phyloP scores from a whole-genome alignment of 1,284 basidiomycete species.

The Tylopilus orsonianus region DNA sequence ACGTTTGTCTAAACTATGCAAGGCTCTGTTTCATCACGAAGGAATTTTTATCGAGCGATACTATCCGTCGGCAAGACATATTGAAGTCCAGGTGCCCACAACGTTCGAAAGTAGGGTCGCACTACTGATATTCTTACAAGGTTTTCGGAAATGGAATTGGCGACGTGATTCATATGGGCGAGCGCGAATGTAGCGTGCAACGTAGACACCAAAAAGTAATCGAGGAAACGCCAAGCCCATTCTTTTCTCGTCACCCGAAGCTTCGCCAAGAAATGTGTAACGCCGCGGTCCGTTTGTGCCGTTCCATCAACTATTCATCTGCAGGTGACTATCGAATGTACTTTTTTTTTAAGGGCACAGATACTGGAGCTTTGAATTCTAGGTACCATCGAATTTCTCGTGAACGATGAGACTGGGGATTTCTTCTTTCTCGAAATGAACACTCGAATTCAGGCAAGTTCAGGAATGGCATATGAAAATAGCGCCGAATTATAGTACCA shows the following conservation, averaged over 20 bases:
- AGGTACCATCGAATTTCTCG: slow-evolving; percentile 71
- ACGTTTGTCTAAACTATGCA: slow-evolving; percentile 1
- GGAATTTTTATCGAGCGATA: slow-evolving; percentile 67
- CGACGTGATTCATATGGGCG: slow-evolving; percentile 63
- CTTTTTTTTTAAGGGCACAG: background rate
- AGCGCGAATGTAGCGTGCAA: slow-evolving; percentile 72
- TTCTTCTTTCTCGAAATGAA: slow-evolving; percentile 82
- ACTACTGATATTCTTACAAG: slow-evolving; percentile 26
- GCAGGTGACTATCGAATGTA: slow-evolving; percentile 41
- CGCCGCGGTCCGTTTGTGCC: slow-evolving; percentile 52
- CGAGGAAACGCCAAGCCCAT: slow-evolving; percentile 65
- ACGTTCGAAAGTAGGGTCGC: background rate
- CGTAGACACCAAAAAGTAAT: slow-evolving; percentile 75
- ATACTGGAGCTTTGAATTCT: background rate
- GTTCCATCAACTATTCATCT: slow-evolving; percentile 55
- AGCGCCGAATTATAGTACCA: background rate
- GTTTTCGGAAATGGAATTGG: slow-evolving; percentile 66
- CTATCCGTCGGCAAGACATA: slow-evolving; percentile 54
- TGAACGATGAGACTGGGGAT: slow-evolving; percentile 51
- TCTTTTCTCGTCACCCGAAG: slow-evolving; percentile 42
- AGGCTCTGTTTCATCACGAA: slow-evolving; percentile 54
- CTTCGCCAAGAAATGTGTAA: slow-evolving; percentile 48
- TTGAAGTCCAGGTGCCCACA: slow-evolving; percentile 61
- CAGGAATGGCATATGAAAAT: background rate
- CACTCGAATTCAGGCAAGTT: slow-evolving; percentile 58